Evolutionary conservation across 495 filamentous ascomycete genomes (phyloP).

Genomic region (Penicillium alfredii): DNA sequence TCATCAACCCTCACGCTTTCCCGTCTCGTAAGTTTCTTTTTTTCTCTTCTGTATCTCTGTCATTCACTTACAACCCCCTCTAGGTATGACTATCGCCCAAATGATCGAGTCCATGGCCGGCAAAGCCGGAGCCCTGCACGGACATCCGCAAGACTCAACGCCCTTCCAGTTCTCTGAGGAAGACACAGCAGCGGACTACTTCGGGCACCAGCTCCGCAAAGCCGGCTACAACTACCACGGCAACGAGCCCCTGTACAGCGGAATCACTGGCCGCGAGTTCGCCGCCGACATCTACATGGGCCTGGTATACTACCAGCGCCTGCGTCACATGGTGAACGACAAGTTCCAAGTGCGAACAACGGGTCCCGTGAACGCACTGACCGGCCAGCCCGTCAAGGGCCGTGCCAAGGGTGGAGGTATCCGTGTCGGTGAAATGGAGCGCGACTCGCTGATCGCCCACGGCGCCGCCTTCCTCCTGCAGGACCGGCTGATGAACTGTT

Average conservation of each 20-base stretch:
- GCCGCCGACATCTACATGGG: slow-evolving; percentile 94
- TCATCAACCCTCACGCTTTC: slow-evolving; percentile 99
- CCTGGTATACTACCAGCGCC: slow-evolving; percentile 93
- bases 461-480: slow-evolving; percentile 92
- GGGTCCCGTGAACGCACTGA: slow-evolving; percentile 78
- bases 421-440: slow-evolving; percentile 98
- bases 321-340: slow-evolving; percentile 99
- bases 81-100: slow-evolving; percentile 96
- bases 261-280: slow-evolving; percentile 91
- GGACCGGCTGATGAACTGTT: slow-evolving; percentile 94
- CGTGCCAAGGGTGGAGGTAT: slow-evolving; percentile 95
- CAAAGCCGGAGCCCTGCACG: slow-evolving; percentile 89
- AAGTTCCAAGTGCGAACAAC: slow-evolving; percentile 98
- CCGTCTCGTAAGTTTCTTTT: slow-evolving; percentile 66
- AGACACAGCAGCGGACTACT: slow-evolving; percentile 88
- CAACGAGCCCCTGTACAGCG: slow-evolving; percentile 96
- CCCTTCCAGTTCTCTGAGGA: slow-evolving; percentile 93
- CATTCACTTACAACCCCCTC: not conserved
- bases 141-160: slow-evolving; percentile 87
- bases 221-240: slow-evolving; percentile 98
- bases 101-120: slow-evolving; percentile 96
- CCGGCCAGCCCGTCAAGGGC: slow-evolving; percentile 95
- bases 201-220: slow-evolving; percentile 86
- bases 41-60: not conserved
- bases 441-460: slow-evolving; percentile 89